Percentiles rank a stretch among this genome's conserved stretches.
Evolutionary conservation across 176 grass and related monocot species (phyloP).

Genomic region (Triticum timopheevii): DNA sequence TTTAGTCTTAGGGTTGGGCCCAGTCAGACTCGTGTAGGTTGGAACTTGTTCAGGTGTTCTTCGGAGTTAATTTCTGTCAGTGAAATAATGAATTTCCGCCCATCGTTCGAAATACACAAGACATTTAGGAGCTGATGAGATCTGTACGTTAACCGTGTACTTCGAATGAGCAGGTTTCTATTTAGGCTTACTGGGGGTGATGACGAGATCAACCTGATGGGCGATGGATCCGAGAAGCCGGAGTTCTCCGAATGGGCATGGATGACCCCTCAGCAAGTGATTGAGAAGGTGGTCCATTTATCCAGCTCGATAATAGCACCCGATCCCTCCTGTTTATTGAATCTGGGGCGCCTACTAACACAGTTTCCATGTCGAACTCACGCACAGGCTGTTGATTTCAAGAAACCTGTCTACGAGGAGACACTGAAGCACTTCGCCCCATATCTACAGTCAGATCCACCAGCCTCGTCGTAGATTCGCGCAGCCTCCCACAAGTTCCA

Average conservation of each 20-base stretch:
- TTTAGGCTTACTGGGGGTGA: conserved; percentile 81
- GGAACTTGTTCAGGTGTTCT: neutral
- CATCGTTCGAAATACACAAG: neutral
- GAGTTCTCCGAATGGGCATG: conserved; percentile 85
- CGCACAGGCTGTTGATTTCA: conserved; percentile 76
- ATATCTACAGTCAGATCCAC: conserved; percentile 59
- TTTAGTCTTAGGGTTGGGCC: neutral
- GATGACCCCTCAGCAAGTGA: conserved; percentile 83
- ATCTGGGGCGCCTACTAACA: conserved; percentile 14
- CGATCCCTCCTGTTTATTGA: neutral
- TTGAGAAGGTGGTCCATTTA: conserved; percentile 64
- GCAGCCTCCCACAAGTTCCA: neutral
- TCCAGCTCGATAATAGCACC: neutral
- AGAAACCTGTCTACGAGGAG: conserved; percentile 90
- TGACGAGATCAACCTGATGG: conserved; percentile 78
- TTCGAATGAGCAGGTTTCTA: conserved; percentile 64
- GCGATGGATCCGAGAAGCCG: conserved; percentile 88
- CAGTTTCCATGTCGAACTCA: neutral
- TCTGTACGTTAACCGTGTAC: neutral
- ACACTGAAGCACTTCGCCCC: conserved; percentile 64
- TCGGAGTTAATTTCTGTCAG: neutral
- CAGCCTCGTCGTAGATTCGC: conserved; percentile 23
- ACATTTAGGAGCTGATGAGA: neutral
- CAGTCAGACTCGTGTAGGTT: neutral
- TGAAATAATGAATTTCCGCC: neutral